A percentile compares a stretch with the other conserved stretches of the same genome.
Evolutionary conservation across 2,329 filamentous ascomycete genomes (phyloP).

Genomic region (Fusarium guadeloupense): DNA sequence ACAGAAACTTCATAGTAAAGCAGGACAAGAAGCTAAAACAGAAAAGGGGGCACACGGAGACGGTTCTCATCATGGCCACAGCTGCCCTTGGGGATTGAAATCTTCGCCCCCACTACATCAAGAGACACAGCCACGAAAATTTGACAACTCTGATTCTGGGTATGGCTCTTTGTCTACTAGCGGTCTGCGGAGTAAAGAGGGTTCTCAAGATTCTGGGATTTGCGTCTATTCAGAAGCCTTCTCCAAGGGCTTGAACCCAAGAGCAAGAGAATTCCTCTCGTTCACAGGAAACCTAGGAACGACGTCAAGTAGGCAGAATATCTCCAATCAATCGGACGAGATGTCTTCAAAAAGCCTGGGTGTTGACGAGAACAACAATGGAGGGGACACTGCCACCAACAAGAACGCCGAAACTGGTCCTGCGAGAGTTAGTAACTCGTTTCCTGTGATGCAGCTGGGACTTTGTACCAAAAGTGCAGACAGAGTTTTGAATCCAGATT

Average conservation of each 20-base stretch:
- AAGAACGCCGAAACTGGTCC: not conserved
- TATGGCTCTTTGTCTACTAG: slow-evolving; percentile 1
- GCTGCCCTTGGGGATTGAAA: slow-evolving; percentile 1
- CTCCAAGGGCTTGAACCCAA: slow-evolving; percentile 44
- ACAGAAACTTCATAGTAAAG: slow-evolving; percentile 37
- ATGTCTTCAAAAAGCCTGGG: not conserved
- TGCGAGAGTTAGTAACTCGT: not conserved
- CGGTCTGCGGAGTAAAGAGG: slow-evolving; percentile 4
- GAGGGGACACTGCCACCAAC: not conserved
- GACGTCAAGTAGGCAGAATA: not conserved
- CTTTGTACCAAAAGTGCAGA: not conserved
- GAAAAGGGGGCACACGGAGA: not conserved
- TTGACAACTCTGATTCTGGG: slow-evolving; percentile 13
- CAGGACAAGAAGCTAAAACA: not conserved
- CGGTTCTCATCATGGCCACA: not conserved
- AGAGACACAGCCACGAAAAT: not conserved
- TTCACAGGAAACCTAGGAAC: slow-evolving; percentile 19
- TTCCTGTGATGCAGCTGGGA: not conserved
- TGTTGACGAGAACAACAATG: not conserved
- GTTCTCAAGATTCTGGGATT: slow-evolving; percentile 33
- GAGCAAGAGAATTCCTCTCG: slow-evolving; percentile 49
- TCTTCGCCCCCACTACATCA: not conserved
- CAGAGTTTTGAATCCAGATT: not conserved
- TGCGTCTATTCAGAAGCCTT: slow-evolving; percentile 13
- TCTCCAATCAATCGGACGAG: not conserved